These are phyloP conservation scores for Solanum microdontum DNA, from an alignment of 257 asterid genomes.

Conservation along the genomic window DNA sequence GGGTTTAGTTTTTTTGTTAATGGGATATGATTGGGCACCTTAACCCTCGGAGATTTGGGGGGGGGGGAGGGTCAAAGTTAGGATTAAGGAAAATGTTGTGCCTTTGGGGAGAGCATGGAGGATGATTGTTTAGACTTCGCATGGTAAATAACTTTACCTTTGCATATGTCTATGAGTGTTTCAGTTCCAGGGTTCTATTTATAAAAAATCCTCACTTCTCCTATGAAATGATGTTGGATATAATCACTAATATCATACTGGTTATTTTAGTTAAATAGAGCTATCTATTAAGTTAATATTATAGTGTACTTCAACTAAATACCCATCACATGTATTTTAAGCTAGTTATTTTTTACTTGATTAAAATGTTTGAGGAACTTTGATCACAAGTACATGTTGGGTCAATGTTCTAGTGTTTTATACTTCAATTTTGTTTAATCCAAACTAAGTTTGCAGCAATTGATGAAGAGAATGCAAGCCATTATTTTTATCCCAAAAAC, in stretches of 20 bases:
- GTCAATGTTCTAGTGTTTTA: not conserved
- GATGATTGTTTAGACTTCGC: not conserved
- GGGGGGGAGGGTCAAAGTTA: not conserved
- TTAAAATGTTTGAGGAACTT: not conserved
- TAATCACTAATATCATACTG: not conserved
- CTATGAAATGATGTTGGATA: not conserved
- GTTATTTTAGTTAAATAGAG: not conserved
- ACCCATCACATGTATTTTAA: not conserved
- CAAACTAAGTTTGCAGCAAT: not conserved
- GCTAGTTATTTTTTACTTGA: not conserved
- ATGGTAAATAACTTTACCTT: not conserved
- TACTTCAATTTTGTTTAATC: not conserved
- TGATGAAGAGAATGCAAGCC: not conserved
- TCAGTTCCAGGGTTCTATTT: not conserved
- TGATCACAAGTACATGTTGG: not conserved
- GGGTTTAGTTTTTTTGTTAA: not conserved
- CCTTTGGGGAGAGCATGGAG: not conserved
- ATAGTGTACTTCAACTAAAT: not conserved
- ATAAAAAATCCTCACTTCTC: not conserved
- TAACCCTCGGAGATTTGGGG: not conserved
- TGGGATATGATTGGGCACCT: not conserved
- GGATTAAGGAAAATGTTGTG: not conserved
- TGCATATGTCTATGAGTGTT: not conserved
- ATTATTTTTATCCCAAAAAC: not conserved
- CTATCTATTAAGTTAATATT: not conserved